Evolutionary conservation across 1,139 yeast species (phyloP).

Genomic region (Pichia sp.): DNA sequence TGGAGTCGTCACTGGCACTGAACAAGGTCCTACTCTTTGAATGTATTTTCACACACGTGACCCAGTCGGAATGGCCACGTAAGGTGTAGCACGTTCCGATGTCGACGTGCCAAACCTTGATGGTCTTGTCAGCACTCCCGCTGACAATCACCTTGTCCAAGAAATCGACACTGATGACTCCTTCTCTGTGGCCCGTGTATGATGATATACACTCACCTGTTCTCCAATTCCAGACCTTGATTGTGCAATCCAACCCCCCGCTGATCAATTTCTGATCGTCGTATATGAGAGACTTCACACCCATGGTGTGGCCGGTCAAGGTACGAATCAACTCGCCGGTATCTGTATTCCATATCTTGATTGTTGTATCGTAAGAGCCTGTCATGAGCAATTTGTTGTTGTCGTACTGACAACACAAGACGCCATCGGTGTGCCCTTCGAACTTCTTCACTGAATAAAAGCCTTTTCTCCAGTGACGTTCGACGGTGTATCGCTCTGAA

Average conservation of each 20-base stretch:
- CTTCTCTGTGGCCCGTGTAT: conserved; percentile 85
- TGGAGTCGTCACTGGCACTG: conserved; percentile 87
- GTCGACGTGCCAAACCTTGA: conserved; percentile 95
- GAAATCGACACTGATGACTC: conserved; percentile 77
- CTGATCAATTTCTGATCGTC: conserved; percentile 87
- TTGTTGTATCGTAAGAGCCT: conserved; percentile 86
- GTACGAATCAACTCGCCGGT: conserved; percentile 76
- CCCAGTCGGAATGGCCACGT: conserved; percentile 91
- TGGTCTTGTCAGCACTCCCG: conserved; percentile 88
- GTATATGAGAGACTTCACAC: conserved; percentile 77
- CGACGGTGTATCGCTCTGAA: conserved; percentile 84
- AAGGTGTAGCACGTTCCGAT: conserved; percentile 87
- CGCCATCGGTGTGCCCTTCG: conserved; percentile 83
- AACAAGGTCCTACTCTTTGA: conserved; percentile 72
- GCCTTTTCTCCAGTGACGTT: conserved; percentile 92
- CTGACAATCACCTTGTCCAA: conserved; percentile 79
- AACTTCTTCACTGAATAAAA: conserved; percentile 61
- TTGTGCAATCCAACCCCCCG: conserved; percentile 86
- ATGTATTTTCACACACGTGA: conserved; percentile 83
- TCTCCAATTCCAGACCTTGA: conserved; percentile 92
- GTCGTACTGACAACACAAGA: conserved; percentile 78
- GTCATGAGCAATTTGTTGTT: conserved; percentile 73
- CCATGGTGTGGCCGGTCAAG: conserved; percentile 77
- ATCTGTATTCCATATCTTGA: conserved; percentile 83
- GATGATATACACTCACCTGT: conserved; percentile 94